phyloP scores from a whole-genome alignment of 805 yeast species.

The Candida tibetensis region DNA sequence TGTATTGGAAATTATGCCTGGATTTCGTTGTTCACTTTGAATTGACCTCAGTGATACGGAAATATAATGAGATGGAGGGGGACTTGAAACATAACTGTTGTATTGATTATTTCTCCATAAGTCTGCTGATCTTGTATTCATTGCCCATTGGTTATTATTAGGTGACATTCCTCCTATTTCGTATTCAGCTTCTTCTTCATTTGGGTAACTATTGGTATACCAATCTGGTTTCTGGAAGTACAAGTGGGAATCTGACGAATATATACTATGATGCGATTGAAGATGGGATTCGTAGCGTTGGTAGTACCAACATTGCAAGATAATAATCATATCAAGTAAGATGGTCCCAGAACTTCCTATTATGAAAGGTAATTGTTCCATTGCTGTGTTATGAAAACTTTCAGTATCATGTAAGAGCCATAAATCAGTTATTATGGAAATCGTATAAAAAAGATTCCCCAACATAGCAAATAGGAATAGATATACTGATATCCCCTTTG shows the following conservation, averaged over 20 bases:
- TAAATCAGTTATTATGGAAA: conserved; percentile 32
- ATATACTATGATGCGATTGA: background rate
- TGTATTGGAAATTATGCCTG: conserved; percentile 14
- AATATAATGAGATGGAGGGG: conserved; percentile 19
- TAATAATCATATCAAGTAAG: conserved; percentile 26
- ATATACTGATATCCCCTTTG: conserved; percentile 34
- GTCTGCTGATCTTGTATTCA: conserved; percentile 2
- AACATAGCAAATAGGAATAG: conserved; percentile 35
- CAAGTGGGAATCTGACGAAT: conserved; percentile 5
- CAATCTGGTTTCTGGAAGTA: conserved; percentile 39
- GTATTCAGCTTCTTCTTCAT: too few species aligned
- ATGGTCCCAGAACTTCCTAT: conserved; percentile 58
- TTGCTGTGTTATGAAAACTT: conserved; percentile 13
- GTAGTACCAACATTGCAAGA: conserved; percentile 33
- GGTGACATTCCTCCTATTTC: too few species aligned
- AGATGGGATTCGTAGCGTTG: background rate
- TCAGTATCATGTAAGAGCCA: conserved; percentile 18
- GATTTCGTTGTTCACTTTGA: background rate
- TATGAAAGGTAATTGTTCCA: conserved; percentile 75
- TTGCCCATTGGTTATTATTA: too few species aligned
- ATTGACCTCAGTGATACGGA: conserved; percentile 7
- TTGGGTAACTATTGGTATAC: conserved; percentile 37
- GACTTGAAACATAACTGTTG: background rate
- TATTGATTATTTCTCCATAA: background rate
- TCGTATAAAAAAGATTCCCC: conserved; percentile 35